Conservation (phyloP, 2,329 filamentous ascomycete species). For the Coleophoma cylindrospora region DNA sequence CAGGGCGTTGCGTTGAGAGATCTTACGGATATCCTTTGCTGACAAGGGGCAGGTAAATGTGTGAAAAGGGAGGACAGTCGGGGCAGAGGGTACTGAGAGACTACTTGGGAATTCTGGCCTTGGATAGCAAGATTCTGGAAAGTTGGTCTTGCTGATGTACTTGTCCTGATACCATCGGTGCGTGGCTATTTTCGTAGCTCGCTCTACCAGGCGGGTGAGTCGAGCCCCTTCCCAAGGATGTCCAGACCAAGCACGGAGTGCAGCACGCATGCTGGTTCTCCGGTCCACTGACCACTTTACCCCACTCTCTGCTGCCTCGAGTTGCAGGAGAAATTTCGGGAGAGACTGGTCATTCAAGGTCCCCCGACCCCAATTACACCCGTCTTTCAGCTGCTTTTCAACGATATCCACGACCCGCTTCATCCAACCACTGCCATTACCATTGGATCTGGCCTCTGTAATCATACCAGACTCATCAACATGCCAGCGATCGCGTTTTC, state of each 20-base stretch:
- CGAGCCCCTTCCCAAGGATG: slow-evolving; percentile 85
- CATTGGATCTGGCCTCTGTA: slow-evolving; percentile 60
- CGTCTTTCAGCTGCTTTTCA: slow-evolving; percentile 78
- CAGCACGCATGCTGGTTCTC: slow-evolving; percentile 26
- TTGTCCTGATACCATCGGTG: slow-evolving; percentile 88
- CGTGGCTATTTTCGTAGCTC: slow-evolving; percentile 69
- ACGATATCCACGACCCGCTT: slow-evolving; percentile 90
- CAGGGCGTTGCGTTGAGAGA: slow-evolving; percentile 90
- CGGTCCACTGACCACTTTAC: slow-evolving; percentile 27
- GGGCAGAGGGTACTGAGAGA: slow-evolving; percentile 77
- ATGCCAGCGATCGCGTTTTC: slow-evolving; percentile 84
- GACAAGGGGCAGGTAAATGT: slow-evolving; percentile 94
- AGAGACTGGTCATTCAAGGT: slow-evolving; percentile 54
- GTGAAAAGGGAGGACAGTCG: slow-evolving; percentile 93
- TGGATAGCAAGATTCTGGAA: slow-evolving; percentile 55
- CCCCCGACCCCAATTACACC: slow-evolving; percentile 79
- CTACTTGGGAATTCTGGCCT: slow-evolving; percentile 69
- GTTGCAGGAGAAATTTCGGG: slow-evolving; percentile 29
- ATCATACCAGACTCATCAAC: slow-evolving; percentile 82
- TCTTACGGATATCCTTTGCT: slow-evolving; percentile 85
- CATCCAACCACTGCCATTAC: slow-evolving; percentile 71
- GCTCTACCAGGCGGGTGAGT: slow-evolving; percentile 77
- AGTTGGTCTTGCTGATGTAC: slow-evolving; percentile 57
- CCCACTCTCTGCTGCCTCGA: slow-evolving; percentile 26
- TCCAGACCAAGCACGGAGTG: slow-evolving; percentile 57